These are phyloP conservation scores for Pterula multifida DNA, from an alignment of 1,284 basidiomycete species.

Conservation along the genomic window DNA sequence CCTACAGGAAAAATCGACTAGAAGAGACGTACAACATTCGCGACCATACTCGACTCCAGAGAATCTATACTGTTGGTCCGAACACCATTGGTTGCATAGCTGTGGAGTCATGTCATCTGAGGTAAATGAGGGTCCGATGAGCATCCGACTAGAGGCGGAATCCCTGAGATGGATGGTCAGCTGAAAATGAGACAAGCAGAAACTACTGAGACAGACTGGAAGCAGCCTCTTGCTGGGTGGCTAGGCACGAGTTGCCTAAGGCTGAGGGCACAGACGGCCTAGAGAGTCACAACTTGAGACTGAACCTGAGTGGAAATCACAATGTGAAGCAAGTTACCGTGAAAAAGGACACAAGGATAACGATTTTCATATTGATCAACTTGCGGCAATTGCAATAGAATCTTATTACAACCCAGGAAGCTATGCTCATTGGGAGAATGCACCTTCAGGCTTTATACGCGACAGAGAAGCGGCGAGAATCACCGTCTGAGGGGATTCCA, in stretches of 20 bases:
- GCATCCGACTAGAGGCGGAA: not conserved
- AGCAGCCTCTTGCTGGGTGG: not conserved
- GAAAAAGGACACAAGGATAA: too few relatives aligned
- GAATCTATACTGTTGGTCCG: not conserved
- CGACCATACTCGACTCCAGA: not conserved
- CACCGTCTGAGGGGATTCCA: too few relatives aligned
- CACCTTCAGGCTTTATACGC: too few relatives aligned
- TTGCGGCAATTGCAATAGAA: too few relatives aligned
- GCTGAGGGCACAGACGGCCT: not conserved
- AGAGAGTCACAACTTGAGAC: too few relatives aligned
- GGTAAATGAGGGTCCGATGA: not conserved
- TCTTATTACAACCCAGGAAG: too few relatives aligned
- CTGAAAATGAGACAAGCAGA: not conserved
- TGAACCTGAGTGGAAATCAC: too few relatives aligned
- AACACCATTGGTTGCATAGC: not conserved
- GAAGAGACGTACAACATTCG: not conserved
- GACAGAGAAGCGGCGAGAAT: too few relatives aligned
- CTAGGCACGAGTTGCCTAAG: not conserved
- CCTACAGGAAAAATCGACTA: not conserved
- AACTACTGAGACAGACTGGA: not conserved
- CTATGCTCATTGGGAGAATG: too few relatives aligned
- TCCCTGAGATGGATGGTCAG: not conserved
- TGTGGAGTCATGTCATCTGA: not conserved
- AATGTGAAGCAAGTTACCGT: too few relatives aligned
- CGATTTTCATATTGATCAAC: too few relatives aligned